Evolutionary conservation across 148 eudicot genomes (phyloP), one percentile per base, ranked within the genome.

Genomic region (Polygonum aviculare): DNA sequence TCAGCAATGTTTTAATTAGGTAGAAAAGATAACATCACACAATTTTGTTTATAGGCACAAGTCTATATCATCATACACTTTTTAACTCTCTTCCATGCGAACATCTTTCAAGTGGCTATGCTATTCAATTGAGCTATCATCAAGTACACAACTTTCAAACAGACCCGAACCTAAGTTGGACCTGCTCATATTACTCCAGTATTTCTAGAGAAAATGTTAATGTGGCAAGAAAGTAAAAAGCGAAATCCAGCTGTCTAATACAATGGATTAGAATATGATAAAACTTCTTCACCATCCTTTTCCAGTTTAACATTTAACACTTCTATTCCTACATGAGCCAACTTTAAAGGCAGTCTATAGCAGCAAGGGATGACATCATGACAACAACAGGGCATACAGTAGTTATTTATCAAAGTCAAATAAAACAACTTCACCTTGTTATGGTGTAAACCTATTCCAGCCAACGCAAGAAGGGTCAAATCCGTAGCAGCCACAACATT

Each of bases 401-500:
- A 35, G 41, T 67, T 33, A 44, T 1, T 21, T 38, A 35, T 16
- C 67, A 60, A 60, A 10, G 72, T 10, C 72, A 35, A 31, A 22
- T n/a, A 44, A 75, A 77, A 74, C 77, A 67, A 62, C 54, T 18
- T 47, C 78, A 88, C 98, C 97, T 90, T 95, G 47, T 85, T 83
- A 45, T 92, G 90, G 78, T 81, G 94, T 87, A 95, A 82, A 81
- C 98, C 98, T 83, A 90, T 87, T 80, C 98, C 98, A 16, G 96
- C 92, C 84, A 95, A 82, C 16, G 98, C 98, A 84, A 95, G 77
- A 49, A 95, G 78, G 39, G 98, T 95, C 78, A 89, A 78, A 86
- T 95, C 98, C 76, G 98, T 92, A 77, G 97, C 98, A 82, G 98
- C 98, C 81, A 89, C 94, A 79, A 95, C 98, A 87, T 95, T 95